Conservation (phyloP, 208 protist genomes). For the Trichomonas gallinae region DNA sequence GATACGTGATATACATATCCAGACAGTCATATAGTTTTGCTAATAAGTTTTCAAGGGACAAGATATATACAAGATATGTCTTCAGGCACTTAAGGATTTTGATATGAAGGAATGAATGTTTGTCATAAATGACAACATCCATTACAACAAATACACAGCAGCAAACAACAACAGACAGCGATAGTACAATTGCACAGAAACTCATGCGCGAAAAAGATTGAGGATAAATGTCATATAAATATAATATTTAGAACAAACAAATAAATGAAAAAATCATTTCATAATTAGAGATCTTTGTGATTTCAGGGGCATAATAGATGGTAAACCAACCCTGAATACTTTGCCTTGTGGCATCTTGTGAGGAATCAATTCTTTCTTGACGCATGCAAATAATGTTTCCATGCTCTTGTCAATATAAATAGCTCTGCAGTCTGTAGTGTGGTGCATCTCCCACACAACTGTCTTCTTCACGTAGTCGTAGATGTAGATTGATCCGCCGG, state of each 20-base stretch:
- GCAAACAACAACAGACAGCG: too few species aligned
- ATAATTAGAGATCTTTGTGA: background rate
- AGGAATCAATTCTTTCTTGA: background rate
- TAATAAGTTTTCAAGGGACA: too few species aligned
- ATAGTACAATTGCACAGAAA: too few species aligned
- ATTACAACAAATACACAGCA: too few species aligned
- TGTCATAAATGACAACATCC: too few species aligned
- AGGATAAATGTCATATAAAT: too few species aligned
- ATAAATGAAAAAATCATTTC: background rate
- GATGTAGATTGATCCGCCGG: background rate
- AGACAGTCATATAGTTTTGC: too few species aligned
- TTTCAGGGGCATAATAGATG: background rate
- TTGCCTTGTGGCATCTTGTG: background rate
- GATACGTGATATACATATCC: too few species aligned
- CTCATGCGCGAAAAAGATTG: too few species aligned
- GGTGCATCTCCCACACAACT: background rate
- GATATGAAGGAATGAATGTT: too few species aligned
- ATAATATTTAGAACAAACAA: background rate
- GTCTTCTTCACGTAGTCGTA: background rate
- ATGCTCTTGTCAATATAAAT: background rate
- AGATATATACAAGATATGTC: too few species aligned
- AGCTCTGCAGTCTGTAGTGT: background rate
- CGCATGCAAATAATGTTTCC: background rate
- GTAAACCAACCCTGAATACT: background rate
- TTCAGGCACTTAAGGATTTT: too few species aligned